Conservation (phyloP, 129 eudicot genomes). For the Pittosporum tobira region DNA sequence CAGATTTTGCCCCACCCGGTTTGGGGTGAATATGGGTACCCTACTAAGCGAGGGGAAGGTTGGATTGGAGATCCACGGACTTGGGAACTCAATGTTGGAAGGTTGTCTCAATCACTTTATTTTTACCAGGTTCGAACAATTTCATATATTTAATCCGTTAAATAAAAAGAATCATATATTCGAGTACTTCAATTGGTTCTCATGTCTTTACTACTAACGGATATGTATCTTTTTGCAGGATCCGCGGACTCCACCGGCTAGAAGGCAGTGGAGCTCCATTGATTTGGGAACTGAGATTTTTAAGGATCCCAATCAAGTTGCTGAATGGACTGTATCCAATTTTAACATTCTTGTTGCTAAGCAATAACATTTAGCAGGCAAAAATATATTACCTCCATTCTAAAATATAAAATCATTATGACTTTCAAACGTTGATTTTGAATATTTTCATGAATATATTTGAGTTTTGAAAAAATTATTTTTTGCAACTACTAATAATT, state of each 20-base stretch:
- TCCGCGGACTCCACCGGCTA: conserved; percentile 32
- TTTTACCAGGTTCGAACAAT: conserved; percentile 39
- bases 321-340: conserved; percentile 44
- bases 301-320: conserved; percentile 23
- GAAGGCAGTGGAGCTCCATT: conserved; percentile 30
- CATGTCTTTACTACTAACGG: too few species aligned
- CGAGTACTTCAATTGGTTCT: too few species aligned
- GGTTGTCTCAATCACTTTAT: conserved; percentile 26
- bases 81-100: conserved; percentile 43
- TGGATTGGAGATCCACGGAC: conserved; percentile 42
- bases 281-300: conserved; percentile 39
- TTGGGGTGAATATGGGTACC: conserved; percentile 43
- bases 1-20: conserved; percentile 43
- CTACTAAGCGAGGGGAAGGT: conserved; percentile 37
- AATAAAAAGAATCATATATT: too few species aligned
- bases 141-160: too few species aligned
- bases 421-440: too few species aligned
- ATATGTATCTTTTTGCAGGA: conserved; percentile 21
- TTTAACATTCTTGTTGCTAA: conserved; percentile 33
- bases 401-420: too few species aligned
- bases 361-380: too few species aligned
- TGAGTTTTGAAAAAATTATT: too few species aligned
- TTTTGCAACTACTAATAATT: too few species aligned
- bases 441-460: too few species aligned
- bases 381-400: too few species aligned